phyloP scores from a whole-genome alignment of 164 flowering plant species.

The Kalanchoe fedtschenkoi region DNA sequence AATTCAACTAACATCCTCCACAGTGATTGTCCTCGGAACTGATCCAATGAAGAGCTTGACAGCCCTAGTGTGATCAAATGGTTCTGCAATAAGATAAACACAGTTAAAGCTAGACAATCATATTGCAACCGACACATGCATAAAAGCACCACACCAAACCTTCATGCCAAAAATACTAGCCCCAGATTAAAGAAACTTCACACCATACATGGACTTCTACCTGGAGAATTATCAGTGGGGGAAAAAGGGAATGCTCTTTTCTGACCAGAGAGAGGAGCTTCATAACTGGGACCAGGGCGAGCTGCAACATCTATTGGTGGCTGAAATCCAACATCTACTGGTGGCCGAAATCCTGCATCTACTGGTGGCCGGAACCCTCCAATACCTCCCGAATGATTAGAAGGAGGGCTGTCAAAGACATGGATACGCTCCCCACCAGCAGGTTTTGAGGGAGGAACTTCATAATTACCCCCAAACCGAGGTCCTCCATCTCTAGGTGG shows the following conservation, averaged over 20 bases:
- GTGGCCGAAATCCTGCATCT: background rate
- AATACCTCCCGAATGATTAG: constrained; percentile 14
- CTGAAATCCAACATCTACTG: constrained; percentile 2
- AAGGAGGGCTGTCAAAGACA: constrained; percentile 33
- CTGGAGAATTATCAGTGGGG: constrained; percentile 46
- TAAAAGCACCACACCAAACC: background rate
- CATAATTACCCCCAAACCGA: background rate
- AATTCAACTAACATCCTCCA: constrained; percentile 65
- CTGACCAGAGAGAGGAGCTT: constrained; percentile 40
- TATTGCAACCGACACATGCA: background rate
- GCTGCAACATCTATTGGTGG: constrained; percentile 12
- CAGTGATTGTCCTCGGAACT: constrained; percentile 84
- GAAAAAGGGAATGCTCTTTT: constrained; percentile 53
- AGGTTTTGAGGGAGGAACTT: background rate
- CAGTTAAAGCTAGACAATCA: background rate
- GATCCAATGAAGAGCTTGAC: constrained; percentile 95
- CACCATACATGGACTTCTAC: constrained; percentile 11
- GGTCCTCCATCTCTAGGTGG: constrained; percentile 4
- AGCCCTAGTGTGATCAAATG: constrained; percentile 38
- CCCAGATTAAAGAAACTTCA: background rate
- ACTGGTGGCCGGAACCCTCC: constrained; percentile 17
- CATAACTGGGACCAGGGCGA: constrained; percentile 16
- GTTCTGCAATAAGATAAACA: constrained; percentile 32
- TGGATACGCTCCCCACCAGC: constrained; percentile 4
- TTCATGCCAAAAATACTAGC: background rate